Conservation (phyloP, 1,139 yeast species). For the Kluyveromyces marxianus region DNA sequence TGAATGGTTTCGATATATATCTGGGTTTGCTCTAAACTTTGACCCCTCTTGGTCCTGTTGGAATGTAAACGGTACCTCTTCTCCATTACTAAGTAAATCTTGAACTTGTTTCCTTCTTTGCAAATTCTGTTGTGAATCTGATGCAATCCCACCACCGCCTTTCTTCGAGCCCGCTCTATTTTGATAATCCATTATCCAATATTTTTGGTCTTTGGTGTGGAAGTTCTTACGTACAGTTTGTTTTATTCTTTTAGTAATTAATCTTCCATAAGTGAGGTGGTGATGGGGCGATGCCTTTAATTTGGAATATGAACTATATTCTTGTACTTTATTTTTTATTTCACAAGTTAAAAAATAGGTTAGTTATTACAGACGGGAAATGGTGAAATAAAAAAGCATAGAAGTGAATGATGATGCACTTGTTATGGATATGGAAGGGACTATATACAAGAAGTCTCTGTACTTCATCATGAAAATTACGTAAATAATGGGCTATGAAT, state of each 20-base stretch:
- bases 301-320: too few relatives aligned
- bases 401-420: too few relatives aligned
- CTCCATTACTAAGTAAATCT: constrained; percentile 38
- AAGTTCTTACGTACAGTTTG: neutral
- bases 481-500: too few relatives aligned
- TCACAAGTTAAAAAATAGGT: too few relatives aligned
- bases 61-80: constrained; percentile 39
- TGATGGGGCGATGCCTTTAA: too few relatives aligned
- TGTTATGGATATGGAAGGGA: too few relatives aligned
- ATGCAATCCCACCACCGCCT: constrained; percentile 57
- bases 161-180: constrained; percentile 43
- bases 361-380: too few relatives aligned
- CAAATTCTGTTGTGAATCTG: constrained; percentile 48
- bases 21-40: constrained; percentile 42
- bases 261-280: too few relatives aligned
- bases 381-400: too few relatives aligned
- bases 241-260: neutral
- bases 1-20: constrained; percentile 54
- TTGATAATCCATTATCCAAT: constrained; percentile 35
- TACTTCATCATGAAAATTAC: too few relatives aligned
- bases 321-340: too few relatives aligned
- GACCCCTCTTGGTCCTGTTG: constrained; percentile 36
- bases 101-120: constrained; percentile 50
- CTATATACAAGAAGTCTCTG: too few relatives aligned
- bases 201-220: constrained; percentile 6